Base-by-base conservation (phyloP, 352 stramenopile species). In the Pythium folliculosum region DNA sequence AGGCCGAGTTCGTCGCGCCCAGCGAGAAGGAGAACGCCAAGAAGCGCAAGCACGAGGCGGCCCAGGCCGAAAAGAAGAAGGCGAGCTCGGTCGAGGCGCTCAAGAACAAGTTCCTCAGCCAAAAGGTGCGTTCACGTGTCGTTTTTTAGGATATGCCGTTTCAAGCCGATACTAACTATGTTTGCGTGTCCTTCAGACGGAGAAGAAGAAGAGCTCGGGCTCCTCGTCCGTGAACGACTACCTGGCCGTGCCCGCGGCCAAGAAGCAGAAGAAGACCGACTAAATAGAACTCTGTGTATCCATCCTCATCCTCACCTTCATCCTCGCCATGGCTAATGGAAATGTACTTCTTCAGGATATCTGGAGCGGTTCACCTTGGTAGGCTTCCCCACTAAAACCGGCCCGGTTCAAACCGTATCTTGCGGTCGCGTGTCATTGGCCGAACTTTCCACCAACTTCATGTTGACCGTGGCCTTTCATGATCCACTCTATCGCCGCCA, bases 71-170 rank as follows among this genome's bases (percentile, higher is more conserved):
- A 53, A 80, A 84, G 47, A 79, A 83, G 56, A 81, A 78, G 37
- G 75, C 71, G 13, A 69, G 72, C 40, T 91, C 84, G 6, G 75
- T 95, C 27, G 71, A 90, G 38, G 76, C 77, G 2, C 81, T 95
- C 60, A 95, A 95, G 75, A 81, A 81, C 69, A 95, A 95, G 59
- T 92, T 95, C 67, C 76, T 93, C 14, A 89, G 48, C 61, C 81
- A 92, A 47, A 88, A 85, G 80, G 82, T 92, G 38, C 21, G 40
- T 16, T n/a, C 17, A 19, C n/a, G 1, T n/a, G 12, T 3, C 40
- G 9, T 4, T 19, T 44, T 17, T 44, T 47, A n/a, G 13, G 40
- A 47, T 16, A 21, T 21, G 79, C 17, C 44, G 17, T 48, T 19
- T 47, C 19, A 27, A 19, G 6, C 6, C 40, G n/a, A 3, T n/a